A percentile compares a stretch with the other conserved stretches of the same genome.
These are phyloP conservation scores for Phytopythium delawarense DNA, from an alignment of 352 stramenopile genomes.

Conservation along the genomic window DNA sequence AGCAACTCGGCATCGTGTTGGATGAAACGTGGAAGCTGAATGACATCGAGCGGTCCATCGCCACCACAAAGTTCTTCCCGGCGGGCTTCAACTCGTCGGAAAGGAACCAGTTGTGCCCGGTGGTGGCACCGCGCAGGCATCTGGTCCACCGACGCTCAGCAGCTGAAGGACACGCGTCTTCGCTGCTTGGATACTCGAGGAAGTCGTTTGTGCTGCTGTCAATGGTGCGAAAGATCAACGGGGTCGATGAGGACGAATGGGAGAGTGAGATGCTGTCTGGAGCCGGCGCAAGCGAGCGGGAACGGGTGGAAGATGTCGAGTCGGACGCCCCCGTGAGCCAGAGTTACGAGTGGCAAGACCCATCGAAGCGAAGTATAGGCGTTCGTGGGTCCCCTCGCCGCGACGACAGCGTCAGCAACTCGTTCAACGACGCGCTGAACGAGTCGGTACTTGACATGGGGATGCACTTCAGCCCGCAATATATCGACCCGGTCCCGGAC, in stretches of 20 bases:
- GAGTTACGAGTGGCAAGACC: conserved; percentile 4
- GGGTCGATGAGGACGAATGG: conserved; percentile 24
- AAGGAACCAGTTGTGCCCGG: conserved; percentile 35
- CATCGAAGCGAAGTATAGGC: background rate
- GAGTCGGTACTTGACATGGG: conserved; percentile 22
- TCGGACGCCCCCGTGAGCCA: conserved; percentile 6
- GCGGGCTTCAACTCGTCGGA: conserved; percentile 24
- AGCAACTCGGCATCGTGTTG: background rate
- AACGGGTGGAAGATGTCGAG: conserved; percentile 12
- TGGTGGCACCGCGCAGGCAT: conserved; percentile 33
- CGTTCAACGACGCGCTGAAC: conserved; percentile 12
- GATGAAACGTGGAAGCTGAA: conserved; percentile 47
- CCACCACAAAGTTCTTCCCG: conserved; percentile 39
- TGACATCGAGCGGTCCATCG: conserved; percentile 57
- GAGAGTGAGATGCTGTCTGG: conserved; percentile 1
- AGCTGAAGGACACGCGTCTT: conserved; percentile 13
- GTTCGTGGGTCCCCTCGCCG: background rate
- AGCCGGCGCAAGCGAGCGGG: background rate
- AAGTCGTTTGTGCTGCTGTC: conserved; percentile 40
- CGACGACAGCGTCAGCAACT: conserved; percentile 4
- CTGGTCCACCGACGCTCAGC: conserved; percentile 30
- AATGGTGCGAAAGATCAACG: conserved; percentile 52
- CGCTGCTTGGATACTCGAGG: conserved; percentile 33
- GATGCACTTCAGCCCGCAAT: conserved; percentile 59
- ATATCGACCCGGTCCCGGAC: conserved; percentile 32